A percentile compares a stretch with the other conserved stretches of the same genome.
Conservation (phyloP, 345 rosid genomes). For the Rhodamnia rubescens region DNA sequence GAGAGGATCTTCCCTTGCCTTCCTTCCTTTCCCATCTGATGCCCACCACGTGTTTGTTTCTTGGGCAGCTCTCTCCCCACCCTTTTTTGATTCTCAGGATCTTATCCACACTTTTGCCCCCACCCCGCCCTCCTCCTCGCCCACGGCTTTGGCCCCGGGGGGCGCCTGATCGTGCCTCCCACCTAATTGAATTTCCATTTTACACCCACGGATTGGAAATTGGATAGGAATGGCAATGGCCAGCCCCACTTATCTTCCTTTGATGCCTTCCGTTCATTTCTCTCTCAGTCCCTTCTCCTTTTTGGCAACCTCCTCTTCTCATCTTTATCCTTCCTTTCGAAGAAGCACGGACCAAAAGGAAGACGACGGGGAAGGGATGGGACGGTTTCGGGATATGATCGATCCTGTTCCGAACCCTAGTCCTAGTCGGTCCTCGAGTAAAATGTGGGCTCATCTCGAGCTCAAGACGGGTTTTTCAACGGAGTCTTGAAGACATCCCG, state of each 20-base stretch:
- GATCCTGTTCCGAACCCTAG: background rate
- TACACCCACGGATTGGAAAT: background rate
- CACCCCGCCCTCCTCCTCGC: background rate
- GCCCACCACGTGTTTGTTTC: background rate
- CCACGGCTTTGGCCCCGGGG: background rate
- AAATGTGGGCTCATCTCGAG: background rate
- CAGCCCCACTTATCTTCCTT: background rate
- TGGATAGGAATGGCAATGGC: background rate
- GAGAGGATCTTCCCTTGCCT: background rate
- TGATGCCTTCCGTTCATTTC: background rate
- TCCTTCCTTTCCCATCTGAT: background rate
- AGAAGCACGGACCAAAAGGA: background rate
- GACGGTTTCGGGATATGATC: background rate
- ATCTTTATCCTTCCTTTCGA: background rate
- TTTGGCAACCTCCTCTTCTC: background rate
- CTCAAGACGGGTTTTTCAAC: background rate
- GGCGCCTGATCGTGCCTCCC: background rate
- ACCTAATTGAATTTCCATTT: background rate
- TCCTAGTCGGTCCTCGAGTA: background rate
- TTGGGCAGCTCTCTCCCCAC: too few relatives aligned
- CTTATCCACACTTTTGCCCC: background rate
- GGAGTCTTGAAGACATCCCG: background rate
- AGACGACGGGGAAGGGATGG: background rate
- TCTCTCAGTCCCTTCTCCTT: background rate
- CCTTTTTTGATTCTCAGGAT: background rate